Evolutionary conservation across 2,329 filamentous ascomycete genomes (phyloP).

Genomic region (Colletotrichum destructivum): DNA sequence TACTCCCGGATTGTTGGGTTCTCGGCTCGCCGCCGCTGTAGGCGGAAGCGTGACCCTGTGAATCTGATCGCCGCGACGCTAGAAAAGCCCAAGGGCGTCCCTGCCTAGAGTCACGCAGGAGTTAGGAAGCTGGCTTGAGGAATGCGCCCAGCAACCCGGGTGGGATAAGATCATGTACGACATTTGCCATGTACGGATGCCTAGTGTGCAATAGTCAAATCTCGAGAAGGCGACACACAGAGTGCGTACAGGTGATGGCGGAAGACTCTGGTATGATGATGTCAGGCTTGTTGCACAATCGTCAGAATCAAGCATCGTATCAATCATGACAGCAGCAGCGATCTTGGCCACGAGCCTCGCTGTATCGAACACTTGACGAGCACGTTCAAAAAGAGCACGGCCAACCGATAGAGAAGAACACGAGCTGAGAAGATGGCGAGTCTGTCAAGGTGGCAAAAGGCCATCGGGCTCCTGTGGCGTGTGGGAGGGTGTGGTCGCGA

Average conservation of each 20-base stretch:
- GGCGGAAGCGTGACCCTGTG: conserved; percentile 1
- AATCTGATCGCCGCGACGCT: conserved; percentile 20
- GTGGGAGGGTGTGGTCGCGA: neutral
- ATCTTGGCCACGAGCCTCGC: neutral
- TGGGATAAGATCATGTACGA: conserved; percentile 23
- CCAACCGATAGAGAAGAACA: neutral
- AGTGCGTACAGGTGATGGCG: conserved; percentile 29
- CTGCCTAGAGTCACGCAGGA: conserved; percentile 21
- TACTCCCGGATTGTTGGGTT: conserved; percentile 29
- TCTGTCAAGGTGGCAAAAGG: neutral
- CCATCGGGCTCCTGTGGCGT: neutral
- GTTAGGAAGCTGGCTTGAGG: conserved; percentile 13
- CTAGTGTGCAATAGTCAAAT: neutral
- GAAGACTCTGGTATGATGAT: conserved; percentile 19
- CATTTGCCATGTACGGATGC: too few relatives aligned
- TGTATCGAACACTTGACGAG: neutral
- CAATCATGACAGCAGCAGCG: neutral
- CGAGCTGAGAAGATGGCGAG: neutral
- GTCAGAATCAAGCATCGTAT: conserved; percentile 29
- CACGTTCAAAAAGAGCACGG: neutral
- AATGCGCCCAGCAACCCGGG: conserved; percentile 34
- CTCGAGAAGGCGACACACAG: conserved; percentile 14
- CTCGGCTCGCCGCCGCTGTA: conserved; percentile 21
- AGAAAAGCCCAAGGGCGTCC: conserved; percentile 16
- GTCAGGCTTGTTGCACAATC: conserved; percentile 26